Conservation (phyloP, 2,329 filamentous ascomycete genomes). For the Fusarium liriodendri region DNA sequence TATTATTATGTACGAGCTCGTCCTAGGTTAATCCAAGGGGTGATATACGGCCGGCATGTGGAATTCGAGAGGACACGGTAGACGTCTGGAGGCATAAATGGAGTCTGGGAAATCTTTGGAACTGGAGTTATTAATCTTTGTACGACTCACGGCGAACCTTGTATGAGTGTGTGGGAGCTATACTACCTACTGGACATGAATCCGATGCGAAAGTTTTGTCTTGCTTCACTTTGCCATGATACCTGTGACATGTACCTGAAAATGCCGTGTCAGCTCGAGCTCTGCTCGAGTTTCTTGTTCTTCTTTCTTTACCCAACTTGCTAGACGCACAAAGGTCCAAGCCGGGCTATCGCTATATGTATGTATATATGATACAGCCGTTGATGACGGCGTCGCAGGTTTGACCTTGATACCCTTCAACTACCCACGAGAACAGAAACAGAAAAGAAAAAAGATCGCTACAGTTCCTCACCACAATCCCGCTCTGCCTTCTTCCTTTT, state of each 20-base stretch:
- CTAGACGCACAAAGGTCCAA: constrained; percentile 8
- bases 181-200: constrained; percentile 15
- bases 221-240: background rate
- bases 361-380: constrained; percentile 34
- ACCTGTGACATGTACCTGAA: background rate
- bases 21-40: constrained; percentile 69
- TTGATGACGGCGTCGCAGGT: constrained; percentile 2
- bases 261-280: background rate
- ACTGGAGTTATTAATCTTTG: constrained; percentile 30
- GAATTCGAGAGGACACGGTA: constrained; percentile 31
- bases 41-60: background rate
- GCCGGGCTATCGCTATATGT: constrained; percentile 13
- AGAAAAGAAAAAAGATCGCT: constrained; percentile 11
- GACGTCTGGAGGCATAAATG: constrained; percentile 33
- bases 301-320: constrained; percentile 18
- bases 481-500: constrained; percentile 12
- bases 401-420: background rate
- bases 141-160: constrained; percentile 17
- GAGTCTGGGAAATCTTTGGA: constrained; percentile 34
- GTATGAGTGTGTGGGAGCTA: background rate
- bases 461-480: constrained; percentile 16
- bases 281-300: constrained; percentile 17
- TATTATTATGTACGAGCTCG: constrained; percentile 85
- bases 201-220: background rate
- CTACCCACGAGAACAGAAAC: constrained; percentile 1